Percentiles rank a stretch among this genome's conserved stretches.
Evolutionary conservation across 495 filamentous ascomycete genomes (phyloP).

Genomic region (Penicillium goetzii): DNA sequence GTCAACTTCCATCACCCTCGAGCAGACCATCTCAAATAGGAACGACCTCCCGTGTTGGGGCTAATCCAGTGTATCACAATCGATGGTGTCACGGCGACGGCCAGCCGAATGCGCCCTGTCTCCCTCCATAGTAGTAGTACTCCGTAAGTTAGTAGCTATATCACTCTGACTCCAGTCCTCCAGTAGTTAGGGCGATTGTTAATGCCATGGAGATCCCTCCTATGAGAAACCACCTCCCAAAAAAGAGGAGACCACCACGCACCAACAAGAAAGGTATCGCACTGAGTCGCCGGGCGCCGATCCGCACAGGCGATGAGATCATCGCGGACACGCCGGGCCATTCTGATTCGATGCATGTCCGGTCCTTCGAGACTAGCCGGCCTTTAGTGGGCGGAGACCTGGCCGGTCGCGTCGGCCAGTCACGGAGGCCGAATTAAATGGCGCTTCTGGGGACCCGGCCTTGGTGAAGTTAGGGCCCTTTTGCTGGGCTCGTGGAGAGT

Average conservation of each 20-base stretch:
- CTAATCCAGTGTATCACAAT: conserved; percentile 4
- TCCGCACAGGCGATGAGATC: conserved; percentile 29
- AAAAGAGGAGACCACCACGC: not conserved
- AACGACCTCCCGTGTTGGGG: conserved; percentile 5
- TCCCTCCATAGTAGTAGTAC: not conserved
- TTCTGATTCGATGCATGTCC: conserved; percentile 29
- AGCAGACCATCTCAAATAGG: conserved; percentile 6
- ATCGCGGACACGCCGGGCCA: conserved; percentile 21
- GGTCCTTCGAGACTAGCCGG: conserved; percentile 18
- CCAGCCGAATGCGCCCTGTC: not conserved
- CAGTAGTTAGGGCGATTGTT: not conserved
- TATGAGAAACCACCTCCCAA: not conserved
- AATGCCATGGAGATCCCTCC: not conserved
- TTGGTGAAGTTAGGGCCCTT: not conserved
- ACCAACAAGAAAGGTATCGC: not conserved
- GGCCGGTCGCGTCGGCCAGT: conserved; percentile 22
- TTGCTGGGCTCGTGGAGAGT: conserved; percentile 5
- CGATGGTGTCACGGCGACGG: conserved; percentile 4
- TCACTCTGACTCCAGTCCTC: too few species aligned
- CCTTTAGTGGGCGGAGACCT: conserved; percentile 23
- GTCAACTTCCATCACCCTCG: conserved; percentile 11
- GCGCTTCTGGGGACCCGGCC: conserved; percentile 27
- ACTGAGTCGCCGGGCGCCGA: conserved; percentile 13
- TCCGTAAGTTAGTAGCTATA: too few species aligned
- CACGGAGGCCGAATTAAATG: conserved; percentile 32